Evolutionary conservation across 2,329 filamentous ascomycete genomes (phyloP), one percentile per base, ranked within the genome.

Genomic region (Monilinia laxa): DNA sequence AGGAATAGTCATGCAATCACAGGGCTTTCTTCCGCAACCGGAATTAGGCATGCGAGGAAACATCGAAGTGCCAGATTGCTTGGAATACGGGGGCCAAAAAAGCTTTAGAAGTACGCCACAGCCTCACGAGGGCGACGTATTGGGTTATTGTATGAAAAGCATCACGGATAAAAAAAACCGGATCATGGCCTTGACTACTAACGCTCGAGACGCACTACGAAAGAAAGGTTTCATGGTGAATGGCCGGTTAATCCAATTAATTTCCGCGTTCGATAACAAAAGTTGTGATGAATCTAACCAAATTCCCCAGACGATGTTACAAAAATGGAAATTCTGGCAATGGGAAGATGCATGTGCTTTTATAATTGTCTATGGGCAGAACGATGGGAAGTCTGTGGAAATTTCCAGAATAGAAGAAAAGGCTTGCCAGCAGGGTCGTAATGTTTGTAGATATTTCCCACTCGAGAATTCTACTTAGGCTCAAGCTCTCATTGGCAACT

Each of bases 231-330:
- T 47, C 7, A 10, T 20, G 18, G 10, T 47, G 6, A 6, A 47
- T 20, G 45, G 45, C 45, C 6, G 0, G 16, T n/a, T n/a, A n/a
- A 9, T n/a, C 18, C 18, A 10, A 18, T 1, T 47, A 47, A 4
- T 20, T 47, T 18, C 45, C 45, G 9, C 18, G 45, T 20, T 20
- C 18, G 18, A 20, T n/a, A 7, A 9, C 18, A 18, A 20, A 18
- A 47, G 18, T 18, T 7, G 18, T 2, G 6, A 20, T 18, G 45
- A 28, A 28, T 28, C 28, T 28, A 3, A 28, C 28, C 28, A 9
- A 1, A 0, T 6, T 47, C 0, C 9, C 18, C 3, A 5, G 16
- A 7, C 0, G 45, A 18, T 5, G 7, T 1, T 47, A 6, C 45
- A 6, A 6, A 18, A 9, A 9, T 18, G 45, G 18, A 5, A 7